phyloP scores from a whole-genome alignment of 768 basidiomycete genomes.

The Leccinellum luteum region DNA sequence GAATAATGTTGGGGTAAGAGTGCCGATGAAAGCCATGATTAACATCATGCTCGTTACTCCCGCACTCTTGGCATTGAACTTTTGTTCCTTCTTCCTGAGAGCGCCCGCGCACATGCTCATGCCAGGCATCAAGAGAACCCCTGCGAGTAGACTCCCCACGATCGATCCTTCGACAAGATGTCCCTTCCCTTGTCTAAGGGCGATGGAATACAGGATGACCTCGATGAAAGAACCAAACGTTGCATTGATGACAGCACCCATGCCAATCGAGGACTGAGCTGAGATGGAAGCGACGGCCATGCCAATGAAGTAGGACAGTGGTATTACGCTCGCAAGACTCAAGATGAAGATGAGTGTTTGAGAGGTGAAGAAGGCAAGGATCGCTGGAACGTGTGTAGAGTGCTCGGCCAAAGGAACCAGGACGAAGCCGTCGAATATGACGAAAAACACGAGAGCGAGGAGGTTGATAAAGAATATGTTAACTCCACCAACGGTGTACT shows the following conservation, averaged over 20 bases:
- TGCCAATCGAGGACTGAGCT: slow-evolving; percentile 97
- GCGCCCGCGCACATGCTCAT: slow-evolving; percentile 94
- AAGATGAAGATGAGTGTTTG: slow-evolving; percentile 80
- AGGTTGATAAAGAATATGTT: slow-evolving; percentile 99
- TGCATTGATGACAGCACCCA: slow-evolving; percentile 99
- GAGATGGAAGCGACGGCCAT: slow-evolving; percentile 99
- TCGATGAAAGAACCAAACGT: slow-evolving; percentile 99
- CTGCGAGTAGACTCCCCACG: slow-evolving; percentile 91
- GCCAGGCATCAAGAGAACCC: slow-evolving; percentile 96
- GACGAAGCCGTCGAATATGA: slow-evolving; percentile 89
- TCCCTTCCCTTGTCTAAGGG: slow-evolving; percentile 87
- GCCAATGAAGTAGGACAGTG: slow-evolving; percentile 97
- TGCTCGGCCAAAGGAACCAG: slow-evolving; percentile 69
- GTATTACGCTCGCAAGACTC: slow-evolving; percentile 88
- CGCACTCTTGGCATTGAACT: slow-evolving; percentile 98
- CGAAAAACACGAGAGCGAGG: slow-evolving; percentile 90
- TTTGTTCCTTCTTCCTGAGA: slow-evolving; percentile 87
- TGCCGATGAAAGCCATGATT: slow-evolving; percentile 99
- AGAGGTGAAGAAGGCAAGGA: slow-evolving; percentile 69
- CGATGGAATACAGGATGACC: slow-evolving; percentile 89
- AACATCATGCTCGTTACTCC: slow-evolving; percentile 99
- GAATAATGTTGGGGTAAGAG: slow-evolving; percentile 91
- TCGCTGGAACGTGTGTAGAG: slow-evolving; percentile 57
- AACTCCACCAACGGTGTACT: slow-evolving; percentile 97
- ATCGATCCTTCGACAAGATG: slow-evolving; percentile 96